A percentile compares a stretch with the other conserved stretches of the same genome.
phyloP scores from a whole-genome alignment of 352 stramenopile genomes.

The Phytopythium montanum region DNA sequence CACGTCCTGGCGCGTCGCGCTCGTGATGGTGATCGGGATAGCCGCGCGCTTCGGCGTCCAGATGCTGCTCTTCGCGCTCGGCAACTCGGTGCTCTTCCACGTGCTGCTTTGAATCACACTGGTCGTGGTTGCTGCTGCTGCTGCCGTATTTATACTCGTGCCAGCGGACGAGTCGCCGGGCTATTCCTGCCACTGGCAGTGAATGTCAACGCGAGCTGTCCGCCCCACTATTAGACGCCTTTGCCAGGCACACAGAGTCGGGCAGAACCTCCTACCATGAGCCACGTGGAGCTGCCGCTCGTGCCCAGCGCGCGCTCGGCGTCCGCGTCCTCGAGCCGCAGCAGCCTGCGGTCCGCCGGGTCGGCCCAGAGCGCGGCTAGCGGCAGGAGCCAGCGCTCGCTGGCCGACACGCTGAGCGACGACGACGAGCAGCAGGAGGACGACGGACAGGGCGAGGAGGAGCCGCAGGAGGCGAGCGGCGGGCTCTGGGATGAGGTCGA shows the following conservation, averaged over 20 bases:
- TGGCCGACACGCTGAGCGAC: constrained; percentile 15
- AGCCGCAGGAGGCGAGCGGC: constrained; percentile 42
- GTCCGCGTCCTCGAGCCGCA: constrained; percentile 37
- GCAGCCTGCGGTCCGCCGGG: constrained; percentile 38
- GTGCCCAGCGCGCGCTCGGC: constrained; percentile 41
- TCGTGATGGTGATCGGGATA: constrained; percentile 36
- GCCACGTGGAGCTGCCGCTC: constrained; percentile 44
- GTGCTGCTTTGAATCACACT: constrained; percentile 54
- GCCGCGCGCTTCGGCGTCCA: constrained; percentile 38
- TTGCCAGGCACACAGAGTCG: too few species aligned
- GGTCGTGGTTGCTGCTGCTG: constrained; percentile 19
- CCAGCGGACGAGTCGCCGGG: background rate
- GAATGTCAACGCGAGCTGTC: too few species aligned
- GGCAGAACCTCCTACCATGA: too few species aligned
- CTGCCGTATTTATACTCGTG: too few species aligned
- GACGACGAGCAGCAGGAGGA: constrained; percentile 13
- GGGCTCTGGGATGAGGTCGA: constrained; percentile 74
- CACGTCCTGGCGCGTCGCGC: constrained; percentile 27
- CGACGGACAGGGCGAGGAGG: constrained; percentile 16
- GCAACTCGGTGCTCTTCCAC: constrained; percentile 75
- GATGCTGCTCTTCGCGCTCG: constrained; percentile 56
- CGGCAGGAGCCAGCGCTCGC: constrained; percentile 21
- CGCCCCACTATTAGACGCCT: too few species aligned
- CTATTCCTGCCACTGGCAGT: background rate
- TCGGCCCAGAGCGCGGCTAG: constrained; percentile 37